These are phyloP conservation scores for Rhodotorula mucilaginosa DNA, from an alignment of 1,284 basidiomycete genomes.

Conservation along the genomic window DNA sequence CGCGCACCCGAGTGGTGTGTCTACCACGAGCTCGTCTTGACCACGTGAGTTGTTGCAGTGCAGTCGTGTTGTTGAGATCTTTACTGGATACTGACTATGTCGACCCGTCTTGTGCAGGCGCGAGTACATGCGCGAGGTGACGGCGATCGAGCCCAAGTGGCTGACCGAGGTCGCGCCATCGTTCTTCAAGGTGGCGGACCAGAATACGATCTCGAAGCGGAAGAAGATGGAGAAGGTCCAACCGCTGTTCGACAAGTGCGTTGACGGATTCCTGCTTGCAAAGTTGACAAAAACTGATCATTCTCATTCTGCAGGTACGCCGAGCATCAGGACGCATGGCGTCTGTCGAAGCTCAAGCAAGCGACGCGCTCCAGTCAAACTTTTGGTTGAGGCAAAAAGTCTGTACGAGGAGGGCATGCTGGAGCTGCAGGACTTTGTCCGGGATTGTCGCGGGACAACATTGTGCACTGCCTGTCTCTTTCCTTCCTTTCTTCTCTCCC, in stretches of 20 bases:
- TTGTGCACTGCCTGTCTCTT: too few species aligned
- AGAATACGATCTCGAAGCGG: constrained; percentile 92
- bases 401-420: too few species aligned
- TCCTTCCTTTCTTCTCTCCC: too few species aligned
- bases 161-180: constrained; percentile 95
- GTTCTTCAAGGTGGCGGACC: constrained; percentile 96
- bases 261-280: constrained; percentile 15
- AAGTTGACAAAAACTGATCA: constrained; percentile 39
- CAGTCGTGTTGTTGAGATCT: too few species aligned
- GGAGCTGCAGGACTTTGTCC: too few species aligned
- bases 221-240: constrained; percentile 98
- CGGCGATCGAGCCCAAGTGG: constrained; percentile 97
- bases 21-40: constrained; percentile 63
- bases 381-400: constrained; percentile 39
- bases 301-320: constrained; percentile 47
- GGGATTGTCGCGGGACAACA: too few species aligned
- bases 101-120: constrained; percentile 10
- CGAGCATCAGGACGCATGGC: constrained; percentile 83
- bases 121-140: constrained; percentile 96
- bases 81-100: neutral
- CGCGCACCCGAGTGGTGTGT: constrained; percentile 77
- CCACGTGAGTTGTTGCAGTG: constrained; percentile 16
- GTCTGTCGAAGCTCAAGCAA: constrained; percentile 79
- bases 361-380: constrained; percentile 67
- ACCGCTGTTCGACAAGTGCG: constrained; percentile 74